phyloP scores from a whole-genome alignment of 768 basidiomycete species.

The Amyloporia xantha region DNA sequence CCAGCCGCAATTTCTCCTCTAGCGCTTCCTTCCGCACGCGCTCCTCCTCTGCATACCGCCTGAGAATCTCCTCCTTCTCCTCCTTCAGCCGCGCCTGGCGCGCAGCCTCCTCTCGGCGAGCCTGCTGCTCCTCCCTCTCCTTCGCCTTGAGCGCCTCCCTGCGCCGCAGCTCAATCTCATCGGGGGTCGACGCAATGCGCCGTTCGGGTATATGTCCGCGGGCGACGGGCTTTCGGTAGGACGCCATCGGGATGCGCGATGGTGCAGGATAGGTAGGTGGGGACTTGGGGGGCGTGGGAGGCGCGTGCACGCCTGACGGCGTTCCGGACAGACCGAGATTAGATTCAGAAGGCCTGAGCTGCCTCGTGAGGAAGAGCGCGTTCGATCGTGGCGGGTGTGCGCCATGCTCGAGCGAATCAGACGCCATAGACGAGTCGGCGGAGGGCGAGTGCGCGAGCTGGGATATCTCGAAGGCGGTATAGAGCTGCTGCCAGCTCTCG shows the following conservation, averaged over 20 bases:
- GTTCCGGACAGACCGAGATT: not conserved
- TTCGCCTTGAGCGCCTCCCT: constrained; percentile 13
- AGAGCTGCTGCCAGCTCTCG: constrained; percentile 14
- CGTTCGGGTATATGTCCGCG: constrained; percentile 1
- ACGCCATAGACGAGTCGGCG: constrained; percentile 5
- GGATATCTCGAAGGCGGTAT: constrained; percentile 13
- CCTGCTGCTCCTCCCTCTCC: constrained; percentile 14
- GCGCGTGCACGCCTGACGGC: constrained; percentile 5
- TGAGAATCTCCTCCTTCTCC: constrained; percentile 18
- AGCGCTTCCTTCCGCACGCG: constrained; percentile 19
- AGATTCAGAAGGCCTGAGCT: constrained; percentile 3
- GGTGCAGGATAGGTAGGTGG: constrained; percentile 5
- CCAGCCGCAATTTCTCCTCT: constrained; percentile 22
- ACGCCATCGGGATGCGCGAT: constrained; percentile 15
- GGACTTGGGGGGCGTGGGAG: constrained; percentile 2
- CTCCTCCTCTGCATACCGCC: constrained; percentile 19
- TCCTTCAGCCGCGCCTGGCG: constrained; percentile 20
- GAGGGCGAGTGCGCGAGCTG: constrained; percentile 4
- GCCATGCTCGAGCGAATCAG: constrained; percentile 7
- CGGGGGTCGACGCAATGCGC: constrained; percentile 12
- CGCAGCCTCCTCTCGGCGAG: constrained; percentile 19
- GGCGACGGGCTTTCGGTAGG: constrained; percentile 10
- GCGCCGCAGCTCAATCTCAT: constrained; percentile 12
- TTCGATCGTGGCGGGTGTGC: not conserved
- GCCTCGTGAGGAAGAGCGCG: constrained; percentile 2